phyloP scores from a whole-genome alignment of 2,329 filamentous ascomycete genomes.

The Fusarium sp. region DNA sequence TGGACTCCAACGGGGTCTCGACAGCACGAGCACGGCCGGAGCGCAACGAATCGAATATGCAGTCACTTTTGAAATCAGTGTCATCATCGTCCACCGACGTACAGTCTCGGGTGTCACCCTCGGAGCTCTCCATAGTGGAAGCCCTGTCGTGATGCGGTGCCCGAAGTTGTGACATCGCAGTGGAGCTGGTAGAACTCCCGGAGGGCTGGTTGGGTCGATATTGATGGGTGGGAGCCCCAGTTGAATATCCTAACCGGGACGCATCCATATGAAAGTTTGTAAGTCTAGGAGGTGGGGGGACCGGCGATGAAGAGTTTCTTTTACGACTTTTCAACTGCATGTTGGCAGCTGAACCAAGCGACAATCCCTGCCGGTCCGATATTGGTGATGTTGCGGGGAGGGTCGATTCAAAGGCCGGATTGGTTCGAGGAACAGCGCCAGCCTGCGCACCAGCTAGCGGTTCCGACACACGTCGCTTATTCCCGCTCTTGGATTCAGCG shows the following conservation, averaged over 20 bases:
- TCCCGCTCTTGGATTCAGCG: slow-evolving; percentile 55
- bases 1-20: slow-evolving; percentile 79
- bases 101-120: slow-evolving; percentile 73
- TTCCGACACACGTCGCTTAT: slow-evolving; percentile 66
- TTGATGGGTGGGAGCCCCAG: slow-evolving; percentile 52
- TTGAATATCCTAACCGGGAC: slow-evolving; percentile 59
- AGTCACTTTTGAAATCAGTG: slow-evolving; percentile 82
- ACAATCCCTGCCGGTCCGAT: slow-evolving; percentile 39
- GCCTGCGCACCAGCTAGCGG: slow-evolving; percentile 54
- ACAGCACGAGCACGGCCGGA: slow-evolving; percentile 74
- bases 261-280: slow-evolving; percentile 68
- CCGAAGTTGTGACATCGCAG: slow-evolving; percentile 55
- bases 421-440: slow-evolving; percentile 47
- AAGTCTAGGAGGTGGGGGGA: slow-evolving; percentile 65
- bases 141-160: slow-evolving; percentile 50
- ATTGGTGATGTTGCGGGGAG: slow-evolving; percentile 41
- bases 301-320: slow-evolving; percentile 66
- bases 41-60: slow-evolving; percentile 79
- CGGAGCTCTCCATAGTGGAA: slow-evolving; percentile 76
- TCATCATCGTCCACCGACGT: slow-evolving; percentile 80
- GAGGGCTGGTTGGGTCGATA: slow-evolving; percentile 57
- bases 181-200: slow-evolving; percentile 57
- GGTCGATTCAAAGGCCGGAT: slow-evolving; percentile 43
- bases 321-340: slow-evolving; percentile 49
- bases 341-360: slow-evolving; percentile 44